A percentile compares a stretch with the other conserved stretches of the same genome.
Evolutionary conservation across 495 filamentous ascomycete genomes (phyloP).

Genomic region (Cudoniella acicularis): DNA sequence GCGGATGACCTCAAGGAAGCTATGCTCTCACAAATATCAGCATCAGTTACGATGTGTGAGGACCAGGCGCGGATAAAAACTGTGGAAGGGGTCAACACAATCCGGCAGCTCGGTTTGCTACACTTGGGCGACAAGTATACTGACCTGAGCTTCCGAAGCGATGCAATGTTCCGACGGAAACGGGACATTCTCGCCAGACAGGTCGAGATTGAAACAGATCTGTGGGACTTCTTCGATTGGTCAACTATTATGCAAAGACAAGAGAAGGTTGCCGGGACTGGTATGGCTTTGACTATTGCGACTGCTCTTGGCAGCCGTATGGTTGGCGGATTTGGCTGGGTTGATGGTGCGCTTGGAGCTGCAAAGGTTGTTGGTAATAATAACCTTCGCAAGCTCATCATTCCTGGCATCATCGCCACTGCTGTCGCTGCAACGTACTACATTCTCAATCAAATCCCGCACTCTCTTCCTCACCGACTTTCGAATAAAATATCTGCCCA

Average conservation of each 20-base stretch:
- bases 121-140: conserved; percentile 85
- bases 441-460: conserved; percentile 78
- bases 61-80: conserved; percentile 77
- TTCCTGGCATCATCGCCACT: conserved; percentile 73
- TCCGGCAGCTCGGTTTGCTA: conserved; percentile 81
- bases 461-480: conserved; percentile 82
- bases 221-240: conserved; percentile 92
- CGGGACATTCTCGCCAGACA: conserved; percentile 76
- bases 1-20: conserved; percentile 89
- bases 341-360: conserved; percentile 80
- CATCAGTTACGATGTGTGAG: conserved; percentile 74
- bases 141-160: conserved; percentile 78
- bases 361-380: conserved; percentile 77
- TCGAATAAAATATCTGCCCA: conserved; percentile 76
- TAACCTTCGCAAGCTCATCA: conserved; percentile 73
- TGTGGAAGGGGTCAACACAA: conserved; percentile 75
- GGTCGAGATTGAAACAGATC: conserved; percentile 80
- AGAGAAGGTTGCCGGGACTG: conserved; percentile 88
- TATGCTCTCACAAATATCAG: conserved; percentile 83
- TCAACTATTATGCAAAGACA: conserved; percentile 78
- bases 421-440: conserved; percentile 72
- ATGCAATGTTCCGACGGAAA: conserved; percentile 87
- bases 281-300: conserved; percentile 91
- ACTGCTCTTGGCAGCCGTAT: conserved; percentile 77
- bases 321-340: conserved; percentile 79